A percentile compares a stretch with the other conserved stretches of the same genome.
phyloP scores from a whole-genome alignment of 2,329 filamentous ascomycete species.

The Metarhizium humberi region DNA sequence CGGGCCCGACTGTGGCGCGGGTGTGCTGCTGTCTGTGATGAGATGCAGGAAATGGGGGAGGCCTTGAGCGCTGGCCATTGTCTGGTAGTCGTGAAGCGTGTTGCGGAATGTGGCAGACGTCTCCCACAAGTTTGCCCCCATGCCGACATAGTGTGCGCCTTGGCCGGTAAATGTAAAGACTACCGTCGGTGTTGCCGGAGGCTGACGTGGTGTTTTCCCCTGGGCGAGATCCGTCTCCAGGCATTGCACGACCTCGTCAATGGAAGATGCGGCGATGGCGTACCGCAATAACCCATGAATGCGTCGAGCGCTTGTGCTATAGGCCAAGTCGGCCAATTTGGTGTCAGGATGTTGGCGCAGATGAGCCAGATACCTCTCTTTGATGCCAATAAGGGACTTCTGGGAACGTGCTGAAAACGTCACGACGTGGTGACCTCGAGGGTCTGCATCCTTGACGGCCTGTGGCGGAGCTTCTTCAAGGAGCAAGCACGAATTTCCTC shows the following conservation, averaged over 20 bases:
- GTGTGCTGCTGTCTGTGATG: background rate
- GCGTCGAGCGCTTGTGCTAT: background rate
- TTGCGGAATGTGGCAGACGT: background rate
- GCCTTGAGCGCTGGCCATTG: background rate
- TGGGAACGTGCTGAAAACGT: background rate
- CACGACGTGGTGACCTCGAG: background rate
- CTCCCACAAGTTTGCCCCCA: background rate
- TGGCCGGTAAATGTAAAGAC: background rate
- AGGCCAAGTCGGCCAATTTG: background rate
- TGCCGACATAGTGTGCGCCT: background rate
- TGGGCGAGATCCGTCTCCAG: background rate
- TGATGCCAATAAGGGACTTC: background rate
- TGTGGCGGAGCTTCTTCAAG: background rate
- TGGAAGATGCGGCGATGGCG: background rate
- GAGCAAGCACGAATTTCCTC: conserved; percentile 19
- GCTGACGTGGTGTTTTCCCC: background rate
- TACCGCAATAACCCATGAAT: background rate
- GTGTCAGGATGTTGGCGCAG: background rate
- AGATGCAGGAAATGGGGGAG: background rate
- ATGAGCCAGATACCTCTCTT: background rate
- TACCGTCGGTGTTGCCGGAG: background rate
- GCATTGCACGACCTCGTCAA: background rate
- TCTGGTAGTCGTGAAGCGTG: background rate
- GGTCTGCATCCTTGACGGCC: background rate
- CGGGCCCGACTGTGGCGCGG: background rate